These are phyloP conservation scores for Pichia kluyveri DNA, from an alignment of 805 yeast genomes.

Conservation along the genomic window DNA sequence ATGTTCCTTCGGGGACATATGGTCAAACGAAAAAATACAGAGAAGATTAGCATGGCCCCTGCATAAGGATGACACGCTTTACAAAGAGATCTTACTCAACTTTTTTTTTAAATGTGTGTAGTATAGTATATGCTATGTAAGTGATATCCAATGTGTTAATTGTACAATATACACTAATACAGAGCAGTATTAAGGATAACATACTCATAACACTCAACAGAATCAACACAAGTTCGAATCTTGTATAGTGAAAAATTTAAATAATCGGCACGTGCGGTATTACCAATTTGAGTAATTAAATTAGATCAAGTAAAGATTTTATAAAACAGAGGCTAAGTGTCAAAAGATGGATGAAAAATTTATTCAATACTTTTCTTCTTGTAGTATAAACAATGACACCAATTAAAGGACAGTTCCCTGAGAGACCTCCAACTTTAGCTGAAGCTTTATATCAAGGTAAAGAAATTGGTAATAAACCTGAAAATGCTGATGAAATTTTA, in stretches of 20 bases:
- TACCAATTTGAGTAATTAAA: not conserved
- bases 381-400: not conserved
- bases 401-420: slow-evolving; percentile 12
- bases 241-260: no score
- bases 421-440: slow-evolving; percentile 13
- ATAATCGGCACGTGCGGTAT: not conserved
- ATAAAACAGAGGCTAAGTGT: no score
- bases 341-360: no score
- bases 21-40: slow-evolving; percentile 99
- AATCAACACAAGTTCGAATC: no score
- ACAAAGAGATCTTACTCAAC: slow-evolving; percentile 96
- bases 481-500: slow-evolving; percentile 5
- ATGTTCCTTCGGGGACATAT: slow-evolving; percentile 69
- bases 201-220: no score
- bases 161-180: no score
- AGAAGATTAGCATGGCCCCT: slow-evolving; percentile 99
- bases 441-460: slow-evolving; percentile 8
- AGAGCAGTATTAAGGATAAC: no score
- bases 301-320: no score
- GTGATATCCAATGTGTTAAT: no score
- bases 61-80: slow-evolving; percentile 99
- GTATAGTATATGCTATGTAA: not conserved
- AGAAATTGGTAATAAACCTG: slow-evolving; percentile 9
- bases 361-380: no score
- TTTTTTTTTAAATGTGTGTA: slow-evolving; percentile 41